Percentiles rank a stretch among this genome's conserved stretches.
phyloP scores from a whole-genome alignment of 805 yeast species.

The Priceomyces carsonii region DNA sequence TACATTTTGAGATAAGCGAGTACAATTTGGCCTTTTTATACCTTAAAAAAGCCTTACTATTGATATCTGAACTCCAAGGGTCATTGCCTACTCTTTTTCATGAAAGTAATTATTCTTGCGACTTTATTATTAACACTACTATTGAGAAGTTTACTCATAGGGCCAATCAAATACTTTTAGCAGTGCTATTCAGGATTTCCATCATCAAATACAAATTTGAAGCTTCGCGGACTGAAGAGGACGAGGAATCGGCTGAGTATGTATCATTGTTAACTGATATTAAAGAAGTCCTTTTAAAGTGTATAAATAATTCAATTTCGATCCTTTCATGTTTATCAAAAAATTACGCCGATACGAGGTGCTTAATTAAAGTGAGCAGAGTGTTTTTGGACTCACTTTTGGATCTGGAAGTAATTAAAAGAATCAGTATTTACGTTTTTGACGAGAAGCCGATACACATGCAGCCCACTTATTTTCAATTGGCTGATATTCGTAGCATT shows the following conservation, averaged over 20 bases:
- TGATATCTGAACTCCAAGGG: conserved; percentile 2
- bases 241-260: not conserved
- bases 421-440: no score
- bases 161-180: not conserved
- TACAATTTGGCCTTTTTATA: not conserved
- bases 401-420: no score
- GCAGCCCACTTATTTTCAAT: no score
- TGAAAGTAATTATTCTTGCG: conserved; percentile 1
- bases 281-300: no score
- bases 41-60: conserved; percentile 1
- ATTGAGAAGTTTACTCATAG: conserved; percentile 2
- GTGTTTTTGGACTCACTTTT: no score
- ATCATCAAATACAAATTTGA: not conserved
- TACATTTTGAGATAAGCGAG: conserved; percentile 1
- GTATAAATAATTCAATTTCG: no score
- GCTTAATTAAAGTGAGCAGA: no score
- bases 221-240: not conserved
- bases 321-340: no score
- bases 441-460: no score
- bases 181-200: not conserved
- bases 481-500: no score
- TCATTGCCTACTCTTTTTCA: not conserved
- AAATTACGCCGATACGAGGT: no score
- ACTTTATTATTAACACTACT: conserved; percentile 4
- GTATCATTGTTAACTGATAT: no score